Evolutionary conservation across 2,329 filamentous ascomycete genomes (phyloP), one percentile per base, ranked within the genome.

Genomic region (Colletotrichum simmondsii): DNA sequence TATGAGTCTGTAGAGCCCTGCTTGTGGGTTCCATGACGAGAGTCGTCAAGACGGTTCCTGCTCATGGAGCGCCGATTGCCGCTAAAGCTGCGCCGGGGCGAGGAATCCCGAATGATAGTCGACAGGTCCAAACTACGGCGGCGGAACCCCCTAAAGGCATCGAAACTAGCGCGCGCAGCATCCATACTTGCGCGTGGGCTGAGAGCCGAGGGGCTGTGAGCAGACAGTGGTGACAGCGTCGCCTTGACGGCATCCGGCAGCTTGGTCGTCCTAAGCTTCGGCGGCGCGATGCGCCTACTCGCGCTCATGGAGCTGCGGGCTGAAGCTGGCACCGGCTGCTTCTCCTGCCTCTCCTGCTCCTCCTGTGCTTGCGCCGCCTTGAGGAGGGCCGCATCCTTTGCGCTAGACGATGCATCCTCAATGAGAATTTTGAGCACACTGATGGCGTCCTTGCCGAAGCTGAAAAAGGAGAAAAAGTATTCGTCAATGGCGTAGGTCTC

Each of bases 381-480:
- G 14, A 68, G 53, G 5, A 28, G 49, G 4, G 59, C 72, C 4
- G 70, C 49, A 14, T 75, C 73, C 28, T 58, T 69, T 6, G 63
- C 59, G 24, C 63, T 86, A 82, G 67, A 78, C 3, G 89, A 85
- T 28, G 90, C 89, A 75, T 92, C 91, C 61, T 93, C 92, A 11
- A 95, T 89, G 65, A 97, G 85, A 54, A 91, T 90, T 74, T 91
- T 93, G 64, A 99, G 86, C 2, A 97, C 89, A 62, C 92, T 91
- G 75, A 97, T 90, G 16, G 95, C 96, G 77, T 98, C 94, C 77
- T 93, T 92, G 7, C 95, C 95, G 75, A 92, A 92, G 76, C 91
- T 93, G 81, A 98, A 98, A 83, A 98, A 98, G 0, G 95, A 97
- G 81, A 99, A 98, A 81, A 97, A 98, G 81, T 98, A 98, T 91